Base-by-base conservation (phyloP, 2,329 filamentous ascomycete genomes). In the Aspergillus thermomutatus region DNA sequence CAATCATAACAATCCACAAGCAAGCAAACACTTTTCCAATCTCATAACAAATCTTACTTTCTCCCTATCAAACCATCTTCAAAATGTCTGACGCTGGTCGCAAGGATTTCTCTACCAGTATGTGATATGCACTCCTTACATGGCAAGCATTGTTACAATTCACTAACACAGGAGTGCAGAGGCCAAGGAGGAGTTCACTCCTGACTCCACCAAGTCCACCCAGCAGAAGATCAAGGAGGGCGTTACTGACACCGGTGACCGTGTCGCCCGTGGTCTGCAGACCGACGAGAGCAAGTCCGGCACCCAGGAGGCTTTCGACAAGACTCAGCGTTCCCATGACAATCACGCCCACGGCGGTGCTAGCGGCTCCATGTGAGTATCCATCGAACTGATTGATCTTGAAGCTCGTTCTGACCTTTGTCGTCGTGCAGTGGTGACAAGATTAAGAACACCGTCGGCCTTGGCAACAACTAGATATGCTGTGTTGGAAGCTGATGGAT, bases 21-120 rank as follows among this genome's bases (percentile, higher is more conserved):
- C 48, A 49, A 34, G 7, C 56, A 53, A 60, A 37, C 26, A 57
- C 46, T 53, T 23, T 48, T n/a, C 25, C 34, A 53, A 21, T 52
- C 8, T 1, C 19, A 28, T 37, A 3, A 55, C 26, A 41, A 26
- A 48, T 37, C 28, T n/a, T 41, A 54, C 28, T 19, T 46, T 48
- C 17, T 27, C 34, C 50, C 37, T 50, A 49, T 55, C 28, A 45
- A 54, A 53, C 37, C 28, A 50, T 27, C 28, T 69, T 66, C 73
- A 83, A 65, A 71, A 86, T 85, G 83, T 83, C 84, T 80, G 84
- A 87, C 75, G 53, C 73, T 66, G 80, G 78, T 69, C 83, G 84
- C 82, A 87, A 87, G 76, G 83, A 84, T 74, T 80, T 84, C 73
- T 67, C 72, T 64, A 78, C 77, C 71, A 83, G 75, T 77, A 73